Evolutionary conservation across 768 basidiomycete genomes (phyloP), one percentile per base, ranked within the genome.

Genomic region (Hypholoma fasciculare): DNA sequence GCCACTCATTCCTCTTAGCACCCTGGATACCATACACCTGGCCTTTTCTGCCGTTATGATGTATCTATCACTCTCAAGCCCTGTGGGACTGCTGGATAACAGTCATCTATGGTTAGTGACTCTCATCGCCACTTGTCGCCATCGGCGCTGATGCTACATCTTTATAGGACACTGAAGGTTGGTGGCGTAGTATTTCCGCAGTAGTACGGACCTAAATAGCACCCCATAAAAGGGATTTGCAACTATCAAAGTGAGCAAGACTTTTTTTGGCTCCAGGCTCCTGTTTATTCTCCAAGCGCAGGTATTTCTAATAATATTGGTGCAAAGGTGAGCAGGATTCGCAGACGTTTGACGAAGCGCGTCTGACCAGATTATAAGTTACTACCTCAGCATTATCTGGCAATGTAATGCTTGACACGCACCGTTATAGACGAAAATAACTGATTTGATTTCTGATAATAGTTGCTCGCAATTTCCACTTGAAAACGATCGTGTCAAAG

Each of bases 321-420:
- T 57, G 14, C 56, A 57, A 50, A 42, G 56, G 56, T 50, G 30
- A 16, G 8, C 17, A 23, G 1, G 4, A 14, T 7, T 19, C 17
- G 13, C 39, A 19, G 23, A 7, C n/a, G 46, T 46, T 3, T 9
- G 30, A 4, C 23, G 17, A 6, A 23, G 20, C 11, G 34, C 20
- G 12, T 3, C 36, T 38, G 4, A 48, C 12, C 7, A 13, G 8
- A 17, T 39, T 23, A 19, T 30, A 9, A 56, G 56, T 14, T 57
- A 57, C 27, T 57, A 57, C 13, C 49, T 57, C 11, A 42, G 48
- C 27, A 50, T 57, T 20, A 57, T 57, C 37, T 50, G 56, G 56
- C 37, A 42, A 20, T 57, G 56, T 57, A 44, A 27, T 42, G 27
- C 27, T 43, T 16, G 23, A 23, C 38, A 7, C 2, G 3, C 12